These are phyloP conservation scores for Xylariaceae sp. DNA, from an alignment of 2,329 filamentous ascomycete species.

Conservation along the genomic window DNA sequence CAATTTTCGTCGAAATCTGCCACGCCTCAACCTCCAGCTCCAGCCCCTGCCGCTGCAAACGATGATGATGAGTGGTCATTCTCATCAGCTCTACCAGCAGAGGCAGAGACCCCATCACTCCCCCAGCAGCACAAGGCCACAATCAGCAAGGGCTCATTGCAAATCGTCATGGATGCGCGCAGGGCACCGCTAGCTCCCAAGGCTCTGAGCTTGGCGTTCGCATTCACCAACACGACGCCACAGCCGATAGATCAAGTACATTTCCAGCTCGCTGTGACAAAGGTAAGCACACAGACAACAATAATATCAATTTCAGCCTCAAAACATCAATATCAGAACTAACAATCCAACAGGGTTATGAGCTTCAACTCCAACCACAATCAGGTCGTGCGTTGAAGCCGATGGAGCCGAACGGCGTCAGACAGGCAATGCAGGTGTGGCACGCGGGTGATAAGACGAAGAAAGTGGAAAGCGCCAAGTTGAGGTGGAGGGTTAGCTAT, in stretches of 20 bases:
- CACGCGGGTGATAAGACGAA: conserved; percentile 66
- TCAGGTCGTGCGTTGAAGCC: conserved; percentile 74
- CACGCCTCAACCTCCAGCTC: conserved; percentile 32
- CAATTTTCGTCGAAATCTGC: conserved; percentile 38
- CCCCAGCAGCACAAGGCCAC: conserved; percentile 62
- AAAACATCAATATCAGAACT: neutral
- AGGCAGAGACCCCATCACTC: conserved; percentile 34
- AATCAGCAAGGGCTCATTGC: conserved; percentile 68
- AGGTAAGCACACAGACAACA: conserved; percentile 58
- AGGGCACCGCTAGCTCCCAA: conserved; percentile 53
- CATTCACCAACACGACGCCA: conserved; percentile 79
- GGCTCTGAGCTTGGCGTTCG: conserved; percentile 67
- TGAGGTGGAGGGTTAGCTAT: conserved; percentile 87
- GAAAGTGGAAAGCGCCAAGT: conserved; percentile 77
- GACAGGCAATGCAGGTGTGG: conserved; percentile 73
- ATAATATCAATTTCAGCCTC: conserved; percentile 1
- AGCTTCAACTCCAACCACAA: conserved; percentile 80
- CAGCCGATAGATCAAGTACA: conserved; percentile 75
- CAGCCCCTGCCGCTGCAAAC: conserved; percentile 30
- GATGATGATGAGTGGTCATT: conserved; percentile 96
- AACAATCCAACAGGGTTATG: conserved; percentile 60
- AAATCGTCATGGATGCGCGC: conserved; percentile 70
- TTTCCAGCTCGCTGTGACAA: conserved; percentile 91
- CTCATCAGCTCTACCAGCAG: conserved; percentile 74
- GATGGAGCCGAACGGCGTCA: conserved; percentile 71